Evolutionary conservation across 202 grass and related monocot genomes (phyloP), one percentile per base, ranked within the genome.

Genomic region (Panicum virgatum): DNA sequence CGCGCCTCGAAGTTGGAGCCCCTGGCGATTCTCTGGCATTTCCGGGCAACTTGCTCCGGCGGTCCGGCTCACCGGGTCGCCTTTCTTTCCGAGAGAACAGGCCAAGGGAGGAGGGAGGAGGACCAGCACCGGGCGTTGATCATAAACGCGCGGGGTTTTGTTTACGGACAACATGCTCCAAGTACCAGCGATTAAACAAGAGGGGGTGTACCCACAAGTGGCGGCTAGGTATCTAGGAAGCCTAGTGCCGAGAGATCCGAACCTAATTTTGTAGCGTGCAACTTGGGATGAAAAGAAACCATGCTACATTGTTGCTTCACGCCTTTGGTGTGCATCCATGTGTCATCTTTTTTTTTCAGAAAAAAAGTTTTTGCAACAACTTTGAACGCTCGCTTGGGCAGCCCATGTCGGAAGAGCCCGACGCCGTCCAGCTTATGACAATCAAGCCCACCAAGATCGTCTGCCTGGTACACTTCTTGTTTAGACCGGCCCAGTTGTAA

Each of bases 11-110:
- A 79, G 47, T 60, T 16, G 57, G 68, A 79, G 80, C 22, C 67
- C 27, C 75, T 59, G 42, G 59, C 38, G 47, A 74, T 86, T 65
- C 56, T 66, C 67, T 52, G 16, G 48, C 19, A 23, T 43, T 83
- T 57, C 71, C 64, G 67, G n/a, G 36, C 74, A 73, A 73, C 80
- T 79, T 82, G 80, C 27, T 66, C 59, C n/a, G 13, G 42, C n/a
- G n/a, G n/a, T n/a, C n/a, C n/a, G n/a, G n/a, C n/a, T n/a, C 9
- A 23, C 36, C 62, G 53, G 19, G 25, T 80, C 14, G 80, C 23
- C 60, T 74, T 82, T 80, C 60, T 73, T 82, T 80, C 75, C 69
- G 42, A 73, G 81, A 80, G 61, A 73, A 36, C 47, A 32, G 80
- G 75, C 47, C 59, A 60, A 6, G 67, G 75, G n/a, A n/a, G n/a